These are phyloP conservation scores for Trichoderma hamatum DNA, from an alignment of 2,329 filamentous ascomycete species.

Conservation along the genomic window DNA sequence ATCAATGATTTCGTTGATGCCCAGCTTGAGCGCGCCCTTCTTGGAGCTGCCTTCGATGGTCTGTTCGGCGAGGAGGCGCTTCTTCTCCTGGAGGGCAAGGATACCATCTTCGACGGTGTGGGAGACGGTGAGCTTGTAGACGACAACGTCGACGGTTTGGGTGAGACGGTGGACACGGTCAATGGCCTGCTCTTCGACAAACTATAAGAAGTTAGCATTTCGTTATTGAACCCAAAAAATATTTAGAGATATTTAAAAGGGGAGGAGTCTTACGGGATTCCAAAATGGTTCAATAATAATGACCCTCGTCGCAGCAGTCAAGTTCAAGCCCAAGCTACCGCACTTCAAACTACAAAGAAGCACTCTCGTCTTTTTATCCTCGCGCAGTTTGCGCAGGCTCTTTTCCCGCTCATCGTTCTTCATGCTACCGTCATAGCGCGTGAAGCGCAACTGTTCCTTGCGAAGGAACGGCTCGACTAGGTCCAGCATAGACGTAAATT, in stretches of 20 bases:
- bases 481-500: slow-evolving; percentile 98
- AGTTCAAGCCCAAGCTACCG: slow-evolving; percentile 87
- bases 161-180: slow-evolving; percentile 98
- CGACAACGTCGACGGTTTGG: slow-evolving; percentile 89
- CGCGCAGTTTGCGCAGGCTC: slow-evolving; percentile 75
- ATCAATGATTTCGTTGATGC: slow-evolving; percentile 89
- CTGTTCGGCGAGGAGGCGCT: slow-evolving; percentile 86
- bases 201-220: slow-evolving; percentile 51
- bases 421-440: slow-evolving; percentile 95
- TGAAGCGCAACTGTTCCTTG: slow-evolving; percentile 73
- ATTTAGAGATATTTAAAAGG: neutral
- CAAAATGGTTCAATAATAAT: slow-evolving; percentile 97
- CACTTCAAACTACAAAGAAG: slow-evolving; percentile 93
- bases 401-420: slow-evolving; percentile 89
- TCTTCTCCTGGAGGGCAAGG: slow-evolving; percentile 90
- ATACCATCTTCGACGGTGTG: slow-evolving; percentile 92
- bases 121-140: slow-evolving; percentile 90
- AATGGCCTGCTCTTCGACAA: slow-evolving; percentile 98
- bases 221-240: neutral
- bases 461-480: slow-evolving; percentile 90
- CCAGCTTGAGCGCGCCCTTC: slow-evolving; percentile 77
- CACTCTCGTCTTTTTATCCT: slow-evolving; percentile 74
- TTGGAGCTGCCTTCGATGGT: slow-evolving; percentile 83
- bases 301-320: slow-evolving; percentile 90
- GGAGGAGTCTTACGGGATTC: slow-evolving; percentile 72